phyloP scores from a whole-genome alignment of 805 yeast genomes.

The Myxozyma monticola region DNA sequence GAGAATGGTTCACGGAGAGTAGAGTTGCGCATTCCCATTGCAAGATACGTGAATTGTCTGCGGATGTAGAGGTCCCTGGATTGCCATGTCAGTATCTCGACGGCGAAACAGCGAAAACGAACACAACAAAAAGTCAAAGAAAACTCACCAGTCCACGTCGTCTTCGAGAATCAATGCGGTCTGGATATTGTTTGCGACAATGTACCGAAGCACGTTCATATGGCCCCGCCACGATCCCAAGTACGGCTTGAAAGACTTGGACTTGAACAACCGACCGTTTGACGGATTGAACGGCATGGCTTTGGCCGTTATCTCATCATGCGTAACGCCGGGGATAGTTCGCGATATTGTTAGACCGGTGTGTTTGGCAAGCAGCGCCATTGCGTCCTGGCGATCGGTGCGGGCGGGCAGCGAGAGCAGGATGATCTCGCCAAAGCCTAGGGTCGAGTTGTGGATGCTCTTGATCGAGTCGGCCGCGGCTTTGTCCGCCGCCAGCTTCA shows the following conservation, averaged over 20 bases:
- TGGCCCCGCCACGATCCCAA: conserved; percentile 26
- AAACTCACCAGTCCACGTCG: neutral
- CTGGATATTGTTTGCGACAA: conserved; percentile 13
- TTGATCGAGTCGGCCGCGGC: too few species aligned
- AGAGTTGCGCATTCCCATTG: conserved; percentile 3
- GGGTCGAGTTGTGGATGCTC: conserved; percentile 15
- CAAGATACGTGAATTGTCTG: conserved; percentile 3
- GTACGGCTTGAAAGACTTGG: conserved; percentile 8
- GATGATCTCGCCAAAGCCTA: conserved; percentile 22
- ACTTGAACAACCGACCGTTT: too few species aligned
- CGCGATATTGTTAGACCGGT: conserved; percentile 10
- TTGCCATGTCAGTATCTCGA: too few species aligned
- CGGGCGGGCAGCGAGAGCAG: conserved; percentile 21
- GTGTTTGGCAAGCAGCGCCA: conserved; percentile 11
- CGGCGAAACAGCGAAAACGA: too few species aligned
- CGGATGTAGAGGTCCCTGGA: conserved; percentile 6
- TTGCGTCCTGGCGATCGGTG: conserved; percentile 21
- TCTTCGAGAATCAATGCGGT: conserved; percentile 22
- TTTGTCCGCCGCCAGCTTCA: too few species aligned
- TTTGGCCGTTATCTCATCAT: conserved; percentile 7
- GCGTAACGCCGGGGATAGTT: conserved; percentile 16
- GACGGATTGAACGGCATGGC: conserved; percentile 13
- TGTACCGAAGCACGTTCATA: conserved; percentile 18
- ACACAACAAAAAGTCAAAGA: neutral
- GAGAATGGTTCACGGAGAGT: conserved; percentile 6